Evolutionary conservation across 441 rosid species (phyloP).

Genomic region (Melianthus villosus): DNA sequence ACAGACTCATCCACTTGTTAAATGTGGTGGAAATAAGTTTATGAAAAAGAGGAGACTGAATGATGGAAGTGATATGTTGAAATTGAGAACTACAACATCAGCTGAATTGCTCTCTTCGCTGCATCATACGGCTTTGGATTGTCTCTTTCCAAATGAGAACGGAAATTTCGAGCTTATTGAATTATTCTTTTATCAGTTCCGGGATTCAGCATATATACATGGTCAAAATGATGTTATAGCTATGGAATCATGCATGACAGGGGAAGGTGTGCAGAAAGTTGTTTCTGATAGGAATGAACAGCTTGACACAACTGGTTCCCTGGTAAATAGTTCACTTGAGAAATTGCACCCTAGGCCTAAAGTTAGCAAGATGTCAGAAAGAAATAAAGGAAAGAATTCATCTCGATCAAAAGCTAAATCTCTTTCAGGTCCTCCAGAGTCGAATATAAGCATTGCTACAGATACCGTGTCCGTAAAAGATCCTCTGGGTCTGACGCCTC

Average conservation of each 20-base stretch:
- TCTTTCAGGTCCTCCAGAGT: slow-evolving; percentile 35
- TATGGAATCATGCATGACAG: no score
- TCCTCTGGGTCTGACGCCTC: slow-evolving; percentile 9
- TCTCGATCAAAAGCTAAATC: slow-evolving; percentile 20
- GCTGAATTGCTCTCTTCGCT: slow-evolving; percentile 44
- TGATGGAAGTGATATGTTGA: slow-evolving; percentile 23
- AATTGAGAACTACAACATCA: slow-evolving; percentile 27
- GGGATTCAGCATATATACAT: slow-evolving; percentile 48
- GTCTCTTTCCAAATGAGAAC: slow-evolving; percentile 21
- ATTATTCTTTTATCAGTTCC: slow-evolving; percentile 70
- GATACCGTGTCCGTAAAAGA: slow-evolving; percentile 11
- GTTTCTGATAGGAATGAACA: slow-evolving; percentile 3
- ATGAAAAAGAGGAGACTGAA: slow-evolving; percentile 32
- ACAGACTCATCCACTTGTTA: slow-evolving; percentile 27
- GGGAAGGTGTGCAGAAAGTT: no score
- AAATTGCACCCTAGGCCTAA: slow-evolving; percentile 6
- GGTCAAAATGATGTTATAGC: slow-evolving; percentile 39
- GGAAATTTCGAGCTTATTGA: slow-evolving; percentile 25
- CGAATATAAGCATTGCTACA: slow-evolving; percentile 28
- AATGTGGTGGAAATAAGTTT: slow-evolving; percentile 34
- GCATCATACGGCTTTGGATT: slow-evolving; percentile 33
- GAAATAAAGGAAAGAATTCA: slow-evolving; percentile 17
- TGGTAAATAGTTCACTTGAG: no score
- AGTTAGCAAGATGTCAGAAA: slow-evolving; percentile 14
- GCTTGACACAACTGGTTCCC: no score